Evolutionary conservation across 1,139 yeast species (phyloP), one percentile per base, ranked within the genome.

Genomic region (Nakaseomyces uthaithaninus): DNA sequence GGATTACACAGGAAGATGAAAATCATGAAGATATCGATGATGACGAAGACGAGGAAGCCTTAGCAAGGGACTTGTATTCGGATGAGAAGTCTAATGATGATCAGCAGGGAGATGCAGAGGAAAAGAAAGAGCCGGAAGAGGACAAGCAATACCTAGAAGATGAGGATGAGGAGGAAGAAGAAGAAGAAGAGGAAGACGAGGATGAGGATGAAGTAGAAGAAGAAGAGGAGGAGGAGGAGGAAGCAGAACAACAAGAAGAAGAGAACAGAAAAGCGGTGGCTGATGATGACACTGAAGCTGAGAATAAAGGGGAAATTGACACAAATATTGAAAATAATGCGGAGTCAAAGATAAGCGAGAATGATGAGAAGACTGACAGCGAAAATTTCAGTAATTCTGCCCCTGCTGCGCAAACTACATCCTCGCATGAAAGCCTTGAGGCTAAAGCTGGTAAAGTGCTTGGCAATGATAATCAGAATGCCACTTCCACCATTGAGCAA

Each of bases 111-210:
- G 52, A 22, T 8, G 25, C 8, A 8, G 11, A 22, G 45, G 50
- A 43, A 44, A 42, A 46, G 40, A 40, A 49, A 42, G 28, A 44
- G 39, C 46, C 47, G 44, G 53, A 52, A 37, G 50, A 45, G 30
- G 54, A 50, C 36, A 45, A 46, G 19, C 47, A 37, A 27, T 47
- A 40, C 19, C 46, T 49, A 19, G 47, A 49, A 37, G 49, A 49
- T 30, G 45, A 43, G 30, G 46, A 42, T 26, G 47, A 50, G 25
- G 51, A 51, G 36, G 52, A 51, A 27, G 50, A 46, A 19, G 47
- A 46, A 33, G 43, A 38, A 36, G 39, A 45, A 39, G 46, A 46
- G 42, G 42, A 48, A 36, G 45, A 44, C 36, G 52, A 48, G 19
- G 51, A 47, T 36, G 45, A 44, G 23, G 44, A 44, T 40, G 45